Conservation (phyloP, 1,139 yeast species). For the Pichia terricola region DNA sequence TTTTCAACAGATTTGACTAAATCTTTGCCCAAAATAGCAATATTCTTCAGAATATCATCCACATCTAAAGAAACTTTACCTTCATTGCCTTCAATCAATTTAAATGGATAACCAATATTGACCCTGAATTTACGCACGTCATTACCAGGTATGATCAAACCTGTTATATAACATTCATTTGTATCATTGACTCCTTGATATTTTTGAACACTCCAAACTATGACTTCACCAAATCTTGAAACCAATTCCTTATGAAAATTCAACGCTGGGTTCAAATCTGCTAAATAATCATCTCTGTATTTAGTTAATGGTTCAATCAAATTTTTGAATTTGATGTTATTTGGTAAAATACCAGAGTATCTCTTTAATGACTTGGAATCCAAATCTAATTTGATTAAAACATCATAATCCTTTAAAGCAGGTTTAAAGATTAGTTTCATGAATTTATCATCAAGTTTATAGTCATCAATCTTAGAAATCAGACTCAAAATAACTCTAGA, state of each 20-base stretch:
- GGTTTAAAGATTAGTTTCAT: slow-evolving; percentile 63
- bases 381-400: slow-evolving; percentile 49
- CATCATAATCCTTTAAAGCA: slow-evolving; percentile 75
- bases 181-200: slow-evolving; percentile 33
- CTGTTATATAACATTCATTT: slow-evolving; percentile 51
- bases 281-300: slow-evolving; percentile 29
- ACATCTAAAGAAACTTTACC: slow-evolving; percentile 50
- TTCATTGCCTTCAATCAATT: slow-evolving; percentile 60
- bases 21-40: slow-evolving; percentile 55
- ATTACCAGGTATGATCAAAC: slow-evolving; percentile 65
- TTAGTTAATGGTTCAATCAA: slow-evolving; percentile 30
- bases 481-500: slow-evolving; percentile 65
- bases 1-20: slow-evolving; percentile 27
- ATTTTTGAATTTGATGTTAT: slow-evolving; percentile 51
- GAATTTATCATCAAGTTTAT: slow-evolving; percentile 28
- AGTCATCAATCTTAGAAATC: slow-evolving; percentile 22
- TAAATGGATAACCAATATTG: slow-evolving; percentile 65
- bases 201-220: slow-evolving; percentile 52
- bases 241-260: slow-evolving; percentile 47
- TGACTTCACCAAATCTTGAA: slow-evolving; percentile 40
- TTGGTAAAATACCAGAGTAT: slow-evolving; percentile 47
- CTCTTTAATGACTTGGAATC: slow-evolving; percentile 27
- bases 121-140: slow-evolving; percentile 64
- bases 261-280: slow-evolving; percentile 45
- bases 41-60: slow-evolving; percentile 10